Evolutionary conservation across 305 asterid genomes (phyloP), one percentile per base, ranked within the genome.

Genomic region (Petunia hybrid): DNA sequence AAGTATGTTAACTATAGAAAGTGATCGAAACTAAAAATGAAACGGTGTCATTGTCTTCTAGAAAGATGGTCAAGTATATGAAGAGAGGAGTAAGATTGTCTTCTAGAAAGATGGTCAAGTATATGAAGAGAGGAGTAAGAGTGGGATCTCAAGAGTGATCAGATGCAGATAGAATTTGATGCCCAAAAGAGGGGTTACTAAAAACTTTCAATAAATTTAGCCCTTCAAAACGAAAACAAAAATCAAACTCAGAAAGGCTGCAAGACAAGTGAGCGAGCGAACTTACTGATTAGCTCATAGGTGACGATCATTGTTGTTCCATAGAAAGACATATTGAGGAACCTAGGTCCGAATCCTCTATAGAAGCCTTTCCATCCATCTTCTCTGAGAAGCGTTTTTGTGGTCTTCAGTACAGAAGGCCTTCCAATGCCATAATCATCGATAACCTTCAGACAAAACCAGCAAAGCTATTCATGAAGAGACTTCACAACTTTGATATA

Each of bases 281-380:
- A 56, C 94, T 6, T 91, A 92, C 98, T 95, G 85, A 95, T 93
- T n/a, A 95, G 88, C 85, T 91, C 99, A 63, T 95, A 93, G 8
- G 97, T 95, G 76, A 95, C 98, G 2, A 95, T 92, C 99, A 95
- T 95, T 39, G 99, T 89, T n/a, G 95, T 91, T 83, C 99, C 99
- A 64, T 91, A 95, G 82, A 92, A 86, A 62, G 99, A 93, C 97
- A 95, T 92, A 87, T 92, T 95, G 31, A 95, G 82, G 83, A 93
- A 95, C 65, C 97, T 94, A 59, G 99, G 99, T 64, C 97, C 95
- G 77, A 93, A 91, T 42, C 98, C 99, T 84, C 97, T 85, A 76
- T 93, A 95, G 84, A 93, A 91, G 5, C 99, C 99, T 81, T 84
- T 90, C 98, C 98, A 92, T 56, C 98, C 99, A 69, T 95, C 97